Evolutionary conservation across 1,284 basidiomycete species (phyloP).

Genomic region (Cryptococcus amylolentus): DNA sequence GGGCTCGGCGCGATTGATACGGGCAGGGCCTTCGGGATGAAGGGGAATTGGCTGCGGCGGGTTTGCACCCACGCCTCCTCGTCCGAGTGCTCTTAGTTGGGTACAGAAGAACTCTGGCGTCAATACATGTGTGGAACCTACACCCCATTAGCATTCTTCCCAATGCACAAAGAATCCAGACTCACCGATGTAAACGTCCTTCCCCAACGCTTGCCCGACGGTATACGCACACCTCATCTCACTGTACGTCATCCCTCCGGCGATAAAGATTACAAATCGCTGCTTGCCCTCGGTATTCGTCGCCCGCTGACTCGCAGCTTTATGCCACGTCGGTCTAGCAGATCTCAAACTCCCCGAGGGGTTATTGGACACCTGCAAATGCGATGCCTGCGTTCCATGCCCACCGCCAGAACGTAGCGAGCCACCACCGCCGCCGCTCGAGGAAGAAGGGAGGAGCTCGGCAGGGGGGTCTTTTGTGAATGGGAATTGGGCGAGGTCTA

Average conservation of each 20-base stretch:
- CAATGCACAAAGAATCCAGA: slow-evolving; percentile 7
- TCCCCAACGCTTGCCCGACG: slow-evolving; percentile 67
- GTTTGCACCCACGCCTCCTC: slow-evolving; percentile 65
- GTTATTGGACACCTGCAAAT: neutral
- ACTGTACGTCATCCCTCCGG: slow-evolving; percentile 94
- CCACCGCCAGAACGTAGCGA: neutral
- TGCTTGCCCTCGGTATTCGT: slow-evolving; percentile 58
- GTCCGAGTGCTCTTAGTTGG: slow-evolving; percentile 75
- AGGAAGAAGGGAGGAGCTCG: slow-evolving; percentile 37
- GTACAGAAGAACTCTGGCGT: slow-evolving; percentile 82
- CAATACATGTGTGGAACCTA: slow-evolving; percentile 84
- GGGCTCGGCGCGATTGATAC: slow-evolving; percentile 58
- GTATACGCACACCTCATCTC: slow-evolving; percentile 88
- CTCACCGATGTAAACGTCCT: slow-evolving; percentile 87
- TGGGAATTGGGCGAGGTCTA: slow-evolving; percentile 79
- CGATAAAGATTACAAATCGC: slow-evolving; percentile 85
- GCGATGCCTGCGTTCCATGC: neutral
- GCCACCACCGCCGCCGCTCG: too few relatives aligned
- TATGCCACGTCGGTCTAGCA: slow-evolving; percentile 73
- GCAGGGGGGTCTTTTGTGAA: slow-evolving; percentile 84
- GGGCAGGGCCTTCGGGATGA: slow-evolving; percentile 42
- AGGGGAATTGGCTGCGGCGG: slow-evolving; percentile 66
- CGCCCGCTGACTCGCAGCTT: slow-evolving; percentile 48
- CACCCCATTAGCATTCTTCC: slow-evolving; percentile 1
- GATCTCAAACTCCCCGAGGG: slow-evolving; percentile 70